These are phyloP conservation scores for Hygrocybe punicea DNA, from an alignment of 768 basidiomycete genomes.

Conservation along the genomic window DNA sequence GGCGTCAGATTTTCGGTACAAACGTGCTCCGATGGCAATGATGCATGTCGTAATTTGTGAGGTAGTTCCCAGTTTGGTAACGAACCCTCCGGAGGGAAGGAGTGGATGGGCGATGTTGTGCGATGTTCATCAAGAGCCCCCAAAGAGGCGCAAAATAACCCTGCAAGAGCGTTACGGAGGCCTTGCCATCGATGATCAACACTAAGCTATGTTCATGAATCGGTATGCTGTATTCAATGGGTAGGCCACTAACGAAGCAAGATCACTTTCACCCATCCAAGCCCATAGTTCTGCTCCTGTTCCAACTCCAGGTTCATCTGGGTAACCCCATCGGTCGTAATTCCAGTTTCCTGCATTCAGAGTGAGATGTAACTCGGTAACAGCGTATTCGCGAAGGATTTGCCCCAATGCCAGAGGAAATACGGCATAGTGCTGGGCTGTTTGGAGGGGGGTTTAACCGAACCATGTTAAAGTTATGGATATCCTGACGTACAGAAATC, in stretches of 20 bases:
- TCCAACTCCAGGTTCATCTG: slow-evolving; percentile 70
- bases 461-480: background rate
- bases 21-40: slow-evolving; percentile 79
- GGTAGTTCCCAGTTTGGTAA: slow-evolving; percentile 46
- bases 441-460: background rate
- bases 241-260: slow-evolving; percentile 42
- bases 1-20: slow-evolving; percentile 98
- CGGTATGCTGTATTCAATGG: background rate
- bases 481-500: slow-evolving; percentile 40
- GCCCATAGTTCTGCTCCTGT: slow-evolving; percentile 89
- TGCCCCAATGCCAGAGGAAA: slow-evolving; percentile 87
- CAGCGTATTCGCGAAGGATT: slow-evolving; percentile 78
- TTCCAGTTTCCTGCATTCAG: slow-evolving; percentile 93
- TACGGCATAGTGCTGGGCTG: slow-evolving; percentile 82
- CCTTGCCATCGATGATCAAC: slow-evolving; percentile 78
- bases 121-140: slow-evolving; percentile 71
- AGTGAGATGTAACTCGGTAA: slow-evolving; percentile 84
- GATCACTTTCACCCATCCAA: slow-evolving; percentile 75
- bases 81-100: slow-evolving; percentile 61
- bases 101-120: slow-evolving; percentile 61
- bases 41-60: slow-evolving; percentile 69
- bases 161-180: slow-evolving; percentile 84
- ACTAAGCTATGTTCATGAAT: slow-evolving; percentile 34
- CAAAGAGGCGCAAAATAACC: slow-evolving; percentile 91
- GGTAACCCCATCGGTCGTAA: slow-evolving; percentile 79